These are phyloP conservation scores for Paraleonurus japonicus DNA, from an alignment of 257 asterid species.

Conservation along the genomic window DNA sequence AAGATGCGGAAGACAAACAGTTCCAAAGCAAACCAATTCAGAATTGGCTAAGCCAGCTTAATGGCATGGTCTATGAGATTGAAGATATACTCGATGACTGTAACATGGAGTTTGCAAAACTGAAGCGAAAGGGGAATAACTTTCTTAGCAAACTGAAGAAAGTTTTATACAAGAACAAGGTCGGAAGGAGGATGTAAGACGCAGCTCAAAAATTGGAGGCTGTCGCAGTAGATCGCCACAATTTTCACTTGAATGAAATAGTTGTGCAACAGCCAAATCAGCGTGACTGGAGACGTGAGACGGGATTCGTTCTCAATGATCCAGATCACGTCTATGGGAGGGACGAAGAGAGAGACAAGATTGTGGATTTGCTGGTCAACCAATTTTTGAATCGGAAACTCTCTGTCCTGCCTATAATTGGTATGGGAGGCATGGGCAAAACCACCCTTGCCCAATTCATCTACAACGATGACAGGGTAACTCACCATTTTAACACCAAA, in stretches of 20 bases:
- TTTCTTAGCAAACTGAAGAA: neutral
- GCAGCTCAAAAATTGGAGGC: neutral
- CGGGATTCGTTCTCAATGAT: neutral
- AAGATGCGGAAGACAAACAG: neutral
- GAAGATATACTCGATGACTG: neutral
- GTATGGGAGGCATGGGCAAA: neutral
- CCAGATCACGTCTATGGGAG: neutral
- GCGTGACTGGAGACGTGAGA: neutral
- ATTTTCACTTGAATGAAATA: neutral
- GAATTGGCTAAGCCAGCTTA: neutral
- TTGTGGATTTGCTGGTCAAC: neutral
- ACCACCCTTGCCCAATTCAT: neutral
- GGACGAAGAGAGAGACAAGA: neutral
- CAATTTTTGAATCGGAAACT: neutral
- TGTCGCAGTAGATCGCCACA: neutral
- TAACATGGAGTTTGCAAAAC: neutral
- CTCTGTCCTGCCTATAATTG: neutral
- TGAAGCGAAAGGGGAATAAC: neutral
- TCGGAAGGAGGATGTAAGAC: neutral
- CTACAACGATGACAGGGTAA: neutral
- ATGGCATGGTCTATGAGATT: neutral
- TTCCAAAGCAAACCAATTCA: neutral
- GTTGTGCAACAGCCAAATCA: neutral
- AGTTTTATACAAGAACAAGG: neutral
- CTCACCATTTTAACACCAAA: neutral